Evolutionary conservation across 345 rosid genomes (phyloP).

Genomic region (Trapa bicornis): DNA sequence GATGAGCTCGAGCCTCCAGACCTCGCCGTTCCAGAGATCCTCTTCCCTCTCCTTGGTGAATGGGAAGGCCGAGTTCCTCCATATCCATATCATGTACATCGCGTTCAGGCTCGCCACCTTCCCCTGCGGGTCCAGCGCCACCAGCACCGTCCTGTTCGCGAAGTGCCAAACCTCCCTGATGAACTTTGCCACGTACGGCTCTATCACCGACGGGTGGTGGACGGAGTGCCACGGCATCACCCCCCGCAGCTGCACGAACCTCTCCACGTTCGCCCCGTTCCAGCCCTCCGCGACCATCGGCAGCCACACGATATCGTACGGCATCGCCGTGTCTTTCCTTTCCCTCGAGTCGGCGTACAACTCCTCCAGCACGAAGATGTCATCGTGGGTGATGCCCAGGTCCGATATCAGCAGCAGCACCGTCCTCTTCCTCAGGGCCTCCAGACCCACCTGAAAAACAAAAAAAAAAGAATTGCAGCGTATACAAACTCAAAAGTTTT

Average conservation of each 20-base stretch:
- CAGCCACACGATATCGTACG: conserved; percentile 33
- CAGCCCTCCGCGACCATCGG: conserved; percentile 21
- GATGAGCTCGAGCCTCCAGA: conserved; percentile 22
- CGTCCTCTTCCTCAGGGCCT: conserved; percentile 15
- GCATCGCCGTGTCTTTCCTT: neutral
- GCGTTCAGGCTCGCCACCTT: conserved; percentile 14
- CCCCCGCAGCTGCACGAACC: conserved; percentile 12
- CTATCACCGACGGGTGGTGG: conserved; percentile 19
- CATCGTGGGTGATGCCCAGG: conserved; percentile 25
- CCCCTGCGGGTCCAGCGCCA: conserved; percentile 24
- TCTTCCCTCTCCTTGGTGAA: conserved; percentile 17
- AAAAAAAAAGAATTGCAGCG: too few species aligned
- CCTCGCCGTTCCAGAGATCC: conserved; percentile 18
- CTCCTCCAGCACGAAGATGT: conserved; percentile 14
- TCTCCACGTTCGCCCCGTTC: conserved; percentile 13
- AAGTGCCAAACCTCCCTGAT: conserved; percentile 22
- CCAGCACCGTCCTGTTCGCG: conserved; percentile 14
- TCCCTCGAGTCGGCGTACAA: conserved; percentile 13
- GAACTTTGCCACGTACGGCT: conserved; percentile 18
- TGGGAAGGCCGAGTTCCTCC: conserved; percentile 20
- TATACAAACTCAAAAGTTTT: too few species aligned
- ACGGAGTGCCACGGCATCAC: conserved; percentile 26
- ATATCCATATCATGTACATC: conserved; percentile 24
- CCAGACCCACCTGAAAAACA: conserved; percentile 11
- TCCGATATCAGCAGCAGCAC: conserved; percentile 26